Evolutionary conservation across 1,139 yeast species (phyloP).

Genomic region (Taiozyma onychis): DNA sequence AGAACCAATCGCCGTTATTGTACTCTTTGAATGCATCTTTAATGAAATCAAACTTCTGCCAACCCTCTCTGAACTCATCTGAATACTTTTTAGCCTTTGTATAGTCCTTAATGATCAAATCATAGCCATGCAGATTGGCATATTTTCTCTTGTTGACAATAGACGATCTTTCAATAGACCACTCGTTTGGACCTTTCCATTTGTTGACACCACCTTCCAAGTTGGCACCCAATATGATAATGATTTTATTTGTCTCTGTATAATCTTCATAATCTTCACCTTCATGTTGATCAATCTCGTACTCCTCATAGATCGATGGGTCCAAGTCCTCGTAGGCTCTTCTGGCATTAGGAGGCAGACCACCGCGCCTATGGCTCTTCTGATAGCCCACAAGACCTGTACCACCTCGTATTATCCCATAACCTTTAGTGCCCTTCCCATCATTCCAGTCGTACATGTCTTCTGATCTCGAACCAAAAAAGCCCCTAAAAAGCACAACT

Average conservation of each 20-base stretch:
- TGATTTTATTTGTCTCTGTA: slow-evolving; percentile 24
- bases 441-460: slow-evolving; percentile 17
- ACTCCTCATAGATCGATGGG: slow-evolving; percentile 8
- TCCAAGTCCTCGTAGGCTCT: slow-evolving; percentile 11
- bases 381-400: slow-evolving; percentile 20
- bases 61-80: slow-evolving; percentile 32
- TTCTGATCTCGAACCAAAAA: slow-evolving; percentile 1
- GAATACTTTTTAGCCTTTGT: slow-evolving; percentile 30
- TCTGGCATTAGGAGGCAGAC: slow-evolving; percentile 21
- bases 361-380: slow-evolving; percentile 18
- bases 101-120: slow-evolving; percentile 27
- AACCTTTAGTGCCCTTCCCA: slow-evolving; percentile 18
- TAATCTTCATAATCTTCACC: slow-evolving; percentile 5
- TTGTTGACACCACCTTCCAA: slow-evolving; percentile 31
- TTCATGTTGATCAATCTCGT: slow-evolving; percentile 7
- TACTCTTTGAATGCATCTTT: slow-evolving; percentile 27
- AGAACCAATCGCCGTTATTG: slow-evolving; percentile 30
- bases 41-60: slow-evolving; percentile 32
- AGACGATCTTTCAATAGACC: slow-evolving; percentile 32
- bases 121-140: slow-evolving; percentile 30
- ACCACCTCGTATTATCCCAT: slow-evolving; percentile 23
- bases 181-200: slow-evolving; percentile 31
- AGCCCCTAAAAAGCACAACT: neutral
- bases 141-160: slow-evolving; percentile 29
- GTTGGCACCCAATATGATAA: slow-evolving; percentile 30